These are phyloP conservation scores for Mucor ambiguus DNA, from an alignment of 371 early-diverging fungal species.

Conservation along the genomic window DNA sequence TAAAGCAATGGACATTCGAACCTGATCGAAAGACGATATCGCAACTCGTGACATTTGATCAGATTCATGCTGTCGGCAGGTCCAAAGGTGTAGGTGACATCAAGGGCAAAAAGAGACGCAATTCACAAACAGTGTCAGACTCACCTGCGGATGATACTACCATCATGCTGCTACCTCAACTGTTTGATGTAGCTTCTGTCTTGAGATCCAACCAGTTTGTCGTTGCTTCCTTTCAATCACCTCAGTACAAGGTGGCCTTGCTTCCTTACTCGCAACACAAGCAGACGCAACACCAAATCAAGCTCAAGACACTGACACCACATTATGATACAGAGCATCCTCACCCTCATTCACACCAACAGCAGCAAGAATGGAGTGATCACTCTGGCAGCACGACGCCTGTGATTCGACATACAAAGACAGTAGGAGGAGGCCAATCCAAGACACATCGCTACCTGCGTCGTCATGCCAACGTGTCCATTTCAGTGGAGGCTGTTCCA, in stretches of 20 bases:
- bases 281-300: conserved; percentile 1
- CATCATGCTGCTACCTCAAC: conserved; percentile 42
- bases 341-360: no score
- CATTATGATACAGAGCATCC: conserved; percentile 2
- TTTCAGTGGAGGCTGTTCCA: not conserved
- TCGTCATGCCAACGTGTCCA: conserved; percentile 6
- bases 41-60: conserved; percentile 76
- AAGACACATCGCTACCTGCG: conserved; percentile 22
- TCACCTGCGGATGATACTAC: conserved; percentile 14
- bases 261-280: not conserved
- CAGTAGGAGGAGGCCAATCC: not conserved
- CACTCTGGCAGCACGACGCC: conserved; percentile 21
- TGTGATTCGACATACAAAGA: not conserved
- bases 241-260: conserved; percentile 26
- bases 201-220: conserved; percentile 48
- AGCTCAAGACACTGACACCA: conserved; percentile 3
- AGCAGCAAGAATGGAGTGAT: conserved; percentile 8
- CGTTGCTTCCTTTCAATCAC: conserved; percentile 48
- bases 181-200: conserved; percentile 53
- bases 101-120: conserved; percentile 21
- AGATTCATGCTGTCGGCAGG: conserved; percentile 68
- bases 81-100: conserved; percentile 37
- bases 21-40: conserved; percentile 67
- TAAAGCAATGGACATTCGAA: conserved; percentile 55
- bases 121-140: not conserved